Conservation (phyloP, 78 protist genomes). For the Speleostelium caveatum region DNA sequence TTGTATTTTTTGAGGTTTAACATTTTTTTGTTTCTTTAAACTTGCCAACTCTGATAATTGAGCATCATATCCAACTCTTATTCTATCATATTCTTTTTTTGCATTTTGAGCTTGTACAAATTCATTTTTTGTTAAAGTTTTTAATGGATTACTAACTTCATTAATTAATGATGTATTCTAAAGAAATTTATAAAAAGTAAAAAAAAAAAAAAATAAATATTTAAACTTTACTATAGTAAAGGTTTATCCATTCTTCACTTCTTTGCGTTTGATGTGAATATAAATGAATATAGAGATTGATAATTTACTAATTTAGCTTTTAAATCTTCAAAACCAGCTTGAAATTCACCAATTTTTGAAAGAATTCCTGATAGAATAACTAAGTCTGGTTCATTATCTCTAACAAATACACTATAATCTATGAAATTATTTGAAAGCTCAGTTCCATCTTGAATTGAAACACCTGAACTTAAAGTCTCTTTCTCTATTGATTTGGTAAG, state of each 20-base stretch:
- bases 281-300: not conserved
- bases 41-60: slow-evolving; percentile 26
- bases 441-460: slow-evolving; percentile 76
- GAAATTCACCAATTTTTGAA: slow-evolving; percentile 79
- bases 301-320: slow-evolving; percentile 55
- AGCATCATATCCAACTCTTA: slow-evolving; percentile 64
- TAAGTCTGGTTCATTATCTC: slow-evolving; percentile 51
- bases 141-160: slow-evolving; percentile 78
- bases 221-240: too few relatives aligned
- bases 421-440: slow-evolving; percentile 62
- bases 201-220: too few relatives aligned
- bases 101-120: slow-evolving; percentile 57
- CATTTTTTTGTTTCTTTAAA: slow-evolving; percentile 42
- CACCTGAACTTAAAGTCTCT: slow-evolving; percentile 67
- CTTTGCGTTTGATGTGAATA: too few relatives aligned
- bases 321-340: slow-evolving; percentile 78
- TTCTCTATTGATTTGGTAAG: slow-evolving; percentile 64
- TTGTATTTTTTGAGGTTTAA: slow-evolving; percentile 54
- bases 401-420: slow-evolving; percentile 66
- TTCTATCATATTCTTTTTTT: slow-evolving; percentile 69
- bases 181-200: not conserved
- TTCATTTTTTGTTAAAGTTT: slow-evolving; percentile 46
- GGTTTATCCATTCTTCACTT: too few relatives aligned
- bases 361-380: slow-evolving; percentile 68
- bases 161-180: slow-evolving; percentile 62